phyloP scores from a whole-genome alignment of 352 stramenopile species.

The Phytophthora fragariae region DNA sequence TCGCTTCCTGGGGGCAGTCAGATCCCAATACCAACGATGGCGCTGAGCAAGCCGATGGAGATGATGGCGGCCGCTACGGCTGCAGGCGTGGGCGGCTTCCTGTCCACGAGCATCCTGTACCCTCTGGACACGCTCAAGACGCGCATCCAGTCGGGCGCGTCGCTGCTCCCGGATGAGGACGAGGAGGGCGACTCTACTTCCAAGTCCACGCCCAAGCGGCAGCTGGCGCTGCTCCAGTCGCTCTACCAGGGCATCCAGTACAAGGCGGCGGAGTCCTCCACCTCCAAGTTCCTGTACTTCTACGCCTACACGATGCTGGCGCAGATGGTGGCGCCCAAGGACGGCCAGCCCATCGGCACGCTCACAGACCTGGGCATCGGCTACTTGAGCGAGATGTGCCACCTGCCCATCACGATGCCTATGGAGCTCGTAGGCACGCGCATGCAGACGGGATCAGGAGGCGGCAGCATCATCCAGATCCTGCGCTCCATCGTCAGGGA shows the following conservation, averaged over 20 bases:
- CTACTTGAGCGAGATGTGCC: constrained; percentile 84
- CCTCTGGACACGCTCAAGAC: constrained; percentile 91
- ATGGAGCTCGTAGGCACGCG: constrained; percentile 91
- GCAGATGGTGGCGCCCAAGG: constrained; percentile 64
- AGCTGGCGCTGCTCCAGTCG: constrained; percentile 59
- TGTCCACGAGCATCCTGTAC: constrained; percentile 82
- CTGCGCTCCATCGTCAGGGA: constrained; percentile 73
- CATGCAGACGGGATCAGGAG: constrained; percentile 74
- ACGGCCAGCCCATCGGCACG: constrained; percentile 71
- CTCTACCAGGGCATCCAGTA: constrained; percentile 88
- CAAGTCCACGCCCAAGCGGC: constrained; percentile 41
- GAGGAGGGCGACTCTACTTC: constrained; percentile 24
- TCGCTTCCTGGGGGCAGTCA: constrained; percentile 5
- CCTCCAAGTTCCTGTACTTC: constrained; percentile 93
- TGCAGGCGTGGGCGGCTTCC: constrained; percentile 77
- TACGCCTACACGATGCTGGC: constrained; percentile 89
- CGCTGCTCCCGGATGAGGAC: constrained; percentile 56
- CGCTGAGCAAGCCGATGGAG: constrained; percentile 86
- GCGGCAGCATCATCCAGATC: constrained; percentile 64
- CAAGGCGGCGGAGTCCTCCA: constrained; percentile 84
- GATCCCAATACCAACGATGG: constrained; percentile 30
- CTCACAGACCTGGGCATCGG: constrained; percentile 78
- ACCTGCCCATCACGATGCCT: constrained; percentile 85
- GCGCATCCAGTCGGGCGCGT: constrained; percentile 82
- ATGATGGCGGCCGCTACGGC: constrained; percentile 82